A percentile compares a stretch with the other conserved stretches of the same genome.
Evolutionary conservation across 805 yeast species (phyloP).

Genomic region (Kluyveromyces siamensis): DNA sequence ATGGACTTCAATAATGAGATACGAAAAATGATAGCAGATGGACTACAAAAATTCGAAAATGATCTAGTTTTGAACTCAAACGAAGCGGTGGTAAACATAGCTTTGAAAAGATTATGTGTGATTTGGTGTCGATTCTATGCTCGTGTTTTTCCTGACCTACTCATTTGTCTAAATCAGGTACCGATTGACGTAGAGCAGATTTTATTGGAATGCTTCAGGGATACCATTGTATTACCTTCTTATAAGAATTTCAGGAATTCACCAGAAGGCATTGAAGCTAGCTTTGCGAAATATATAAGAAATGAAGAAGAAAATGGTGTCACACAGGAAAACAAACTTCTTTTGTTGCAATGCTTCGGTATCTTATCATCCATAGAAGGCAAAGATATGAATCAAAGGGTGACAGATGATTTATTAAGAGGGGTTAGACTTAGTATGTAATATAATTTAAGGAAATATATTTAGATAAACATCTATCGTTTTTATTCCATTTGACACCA

Average conservation of each 20-base stretch:
- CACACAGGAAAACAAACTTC: conserved; percentile 34
- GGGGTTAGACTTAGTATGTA: conserved; percentile 30
- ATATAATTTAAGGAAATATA: not conserved
- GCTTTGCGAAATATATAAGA: conserved; percentile 26
- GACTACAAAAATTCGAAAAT: conserved; percentile 31
- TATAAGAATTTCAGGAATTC: conserved; percentile 35
- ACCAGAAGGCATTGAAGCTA: conserved; percentile 25
- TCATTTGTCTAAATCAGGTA: conserved; percentile 54
- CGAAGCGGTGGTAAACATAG: conserved; percentile 28
- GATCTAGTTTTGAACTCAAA: conserved; percentile 28
- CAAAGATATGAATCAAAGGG: conserved; percentile 45
- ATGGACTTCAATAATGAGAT: conserved; percentile 23
- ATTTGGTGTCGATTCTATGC: conserved; percentile 52
- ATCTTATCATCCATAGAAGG: conserved; percentile 45
- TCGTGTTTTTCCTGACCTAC: conserved; percentile 47
- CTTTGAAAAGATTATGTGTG: conserved; percentile 30
- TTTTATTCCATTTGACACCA: conserved; percentile 53
- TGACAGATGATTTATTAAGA: conserved; percentile 44
- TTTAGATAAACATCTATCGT: not conserved
- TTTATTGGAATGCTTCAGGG: conserved; percentile 40
- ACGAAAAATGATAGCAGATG: not conserved
- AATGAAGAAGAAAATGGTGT: conserved; percentile 33
- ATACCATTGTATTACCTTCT: conserved; percentile 43
- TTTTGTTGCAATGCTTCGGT: conserved; percentile 55
- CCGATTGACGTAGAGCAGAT: conserved; percentile 31